Percentiles rank a stretch among this genome's conserved stretches.
Conservation (phyloP, 2,329 filamentous ascomycete species). For the Botrytis aclada region DNA sequence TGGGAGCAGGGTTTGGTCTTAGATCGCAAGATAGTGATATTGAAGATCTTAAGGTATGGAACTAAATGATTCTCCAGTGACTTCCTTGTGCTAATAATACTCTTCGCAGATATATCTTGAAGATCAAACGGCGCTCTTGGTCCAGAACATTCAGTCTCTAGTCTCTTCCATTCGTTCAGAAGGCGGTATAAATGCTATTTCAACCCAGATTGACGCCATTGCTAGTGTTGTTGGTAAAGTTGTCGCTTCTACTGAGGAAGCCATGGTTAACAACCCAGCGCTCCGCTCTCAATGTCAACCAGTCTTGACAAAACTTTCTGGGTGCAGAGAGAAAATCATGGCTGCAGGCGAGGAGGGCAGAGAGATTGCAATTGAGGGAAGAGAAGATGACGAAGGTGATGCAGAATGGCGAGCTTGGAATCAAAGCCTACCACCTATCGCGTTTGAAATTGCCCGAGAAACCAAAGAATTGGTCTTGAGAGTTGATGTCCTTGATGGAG, state of each 20-base stretch:
- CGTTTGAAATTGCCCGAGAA: conserved; percentile 81
- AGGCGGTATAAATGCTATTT: conserved; percentile 61
- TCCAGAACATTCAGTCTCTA: conserved; percentile 78
- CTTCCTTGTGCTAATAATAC: conserved; percentile 31
- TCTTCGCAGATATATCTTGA: conserved; percentile 66
- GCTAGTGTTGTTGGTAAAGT: conserved; percentile 68
- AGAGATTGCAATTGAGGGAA: conserved; percentile 53
- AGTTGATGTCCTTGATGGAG: conserved; percentile 41
- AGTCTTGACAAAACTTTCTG: conserved; percentile 55
- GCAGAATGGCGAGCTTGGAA: conserved; percentile 61
- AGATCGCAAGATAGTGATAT: conserved; percentile 47
- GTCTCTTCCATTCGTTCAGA: conserved; percentile 69
- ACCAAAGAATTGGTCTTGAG: conserved; percentile 68
- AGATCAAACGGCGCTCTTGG: conserved; percentile 74
- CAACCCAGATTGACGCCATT: conserved; percentile 68
- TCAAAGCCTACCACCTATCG: conserved; percentile 73
- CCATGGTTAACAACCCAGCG: conserved; percentile 51
- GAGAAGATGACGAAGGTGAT: conserved; percentile 51
- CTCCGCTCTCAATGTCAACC: conserved; percentile 49
- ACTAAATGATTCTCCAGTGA: background rate
- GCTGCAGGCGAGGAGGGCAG: conserved; percentile 60
- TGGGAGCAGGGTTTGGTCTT: conserved; percentile 43
- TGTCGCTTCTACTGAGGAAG: conserved; percentile 60
- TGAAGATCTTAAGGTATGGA: conserved; percentile 58
- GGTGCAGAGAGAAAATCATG: conserved; percentile 63